Evolutionary conservation across 2,329 filamentous ascomycete species (phyloP).

Genomic region (Mariannaea sp.): DNA sequence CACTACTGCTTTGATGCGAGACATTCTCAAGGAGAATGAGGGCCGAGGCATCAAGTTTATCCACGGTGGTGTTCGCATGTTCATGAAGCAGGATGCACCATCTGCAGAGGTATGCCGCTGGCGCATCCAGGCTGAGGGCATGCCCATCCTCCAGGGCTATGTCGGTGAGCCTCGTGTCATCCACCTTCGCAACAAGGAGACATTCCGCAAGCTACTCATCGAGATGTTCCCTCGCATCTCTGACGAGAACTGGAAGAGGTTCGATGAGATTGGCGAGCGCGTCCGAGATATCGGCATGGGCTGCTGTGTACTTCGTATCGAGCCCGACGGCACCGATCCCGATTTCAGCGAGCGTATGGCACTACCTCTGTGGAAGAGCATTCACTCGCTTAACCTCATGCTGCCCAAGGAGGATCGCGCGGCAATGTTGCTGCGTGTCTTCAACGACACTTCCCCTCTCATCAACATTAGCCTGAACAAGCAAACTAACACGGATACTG

Average conservation of each 20-base stretch:
- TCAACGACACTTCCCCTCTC: constrained; percentile 84
- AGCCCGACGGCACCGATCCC: constrained; percentile 68
- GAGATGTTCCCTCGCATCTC: constrained; percentile 96
- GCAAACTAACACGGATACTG: constrained; percentile 49
- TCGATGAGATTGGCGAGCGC: constrained; percentile 86
- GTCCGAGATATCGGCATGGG: constrained; percentile 83
- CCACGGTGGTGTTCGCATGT: constrained; percentile 98
- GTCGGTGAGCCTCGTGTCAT: constrained; percentile 80
- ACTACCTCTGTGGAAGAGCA: constrained; percentile 90
- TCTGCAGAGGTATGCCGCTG: constrained; percentile 85
- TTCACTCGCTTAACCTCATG: constrained; percentile 94
- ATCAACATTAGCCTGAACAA: constrained; percentile 69
- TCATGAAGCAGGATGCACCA: constrained; percentile 95
- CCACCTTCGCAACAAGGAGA: constrained; percentile 75
- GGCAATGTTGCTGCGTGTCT: constrained; percentile 89
- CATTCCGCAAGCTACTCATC: constrained; percentile 79
- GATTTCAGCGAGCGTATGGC: constrained; percentile 78
- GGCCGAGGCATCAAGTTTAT: constrained; percentile 92
- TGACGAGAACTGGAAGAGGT: constrained; percentile 71
- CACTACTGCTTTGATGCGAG: constrained; percentile 80
- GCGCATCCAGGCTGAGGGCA: constrained; percentile 94
- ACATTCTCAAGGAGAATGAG: constrained; percentile 86
- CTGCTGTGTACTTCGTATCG: constrained; percentile 86
- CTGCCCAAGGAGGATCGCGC: constrained; percentile 94
- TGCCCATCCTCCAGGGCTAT: constrained; percentile 90